Evolutionary conservation across 768 basidiomycete genomes (phyloP).

Genomic region (Phaeotremella skinneri): DNA sequence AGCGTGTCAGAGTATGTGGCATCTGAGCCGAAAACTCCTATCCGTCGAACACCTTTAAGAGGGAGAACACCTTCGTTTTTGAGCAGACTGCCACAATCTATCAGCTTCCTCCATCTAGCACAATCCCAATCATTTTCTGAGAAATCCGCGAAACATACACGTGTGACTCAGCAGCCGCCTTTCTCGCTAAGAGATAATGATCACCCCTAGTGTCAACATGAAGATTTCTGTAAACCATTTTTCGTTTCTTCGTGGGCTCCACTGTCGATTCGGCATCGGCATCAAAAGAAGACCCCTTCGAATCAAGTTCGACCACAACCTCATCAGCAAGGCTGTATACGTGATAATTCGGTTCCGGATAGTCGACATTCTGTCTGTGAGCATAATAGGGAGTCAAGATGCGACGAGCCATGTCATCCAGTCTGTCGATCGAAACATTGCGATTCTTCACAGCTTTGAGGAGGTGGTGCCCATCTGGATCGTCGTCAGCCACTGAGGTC

Average conservation of each 20-base stretch:
- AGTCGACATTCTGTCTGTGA: constrained; percentile 59
- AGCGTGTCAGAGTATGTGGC: constrained; percentile 54
- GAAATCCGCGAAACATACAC: constrained; percentile 23
- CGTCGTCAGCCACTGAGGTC: not conserved
- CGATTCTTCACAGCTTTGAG: constrained; percentile 37
- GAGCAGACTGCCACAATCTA: constrained; percentile 41
- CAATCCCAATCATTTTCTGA: not conserved
- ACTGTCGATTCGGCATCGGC: no score
- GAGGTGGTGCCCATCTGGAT: constrained; percentile 29
- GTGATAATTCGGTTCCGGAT: constrained; percentile 60
- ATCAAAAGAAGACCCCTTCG: not conserved
- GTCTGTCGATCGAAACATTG: constrained; percentile 26
- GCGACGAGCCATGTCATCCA: constrained; percentile 46
- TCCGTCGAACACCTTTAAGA: constrained; percentile 43
- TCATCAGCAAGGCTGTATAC: constrained; percentile 33
- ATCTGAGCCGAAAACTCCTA: constrained; percentile 61
- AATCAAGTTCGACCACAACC: constrained; percentile 20
- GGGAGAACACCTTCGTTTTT: constrained; percentile 46
- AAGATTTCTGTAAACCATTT: constrained; percentile 33
- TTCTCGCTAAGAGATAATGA: constrained; percentile 56
- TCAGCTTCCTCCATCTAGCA: no score
- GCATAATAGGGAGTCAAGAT: constrained; percentile 57
- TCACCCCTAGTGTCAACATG: constrained; percentile 61
- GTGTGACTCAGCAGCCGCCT: constrained; percentile 42
- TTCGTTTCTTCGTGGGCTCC: not conserved